Evolutionary conservation across 106 monocot genomes (phyloP).

Genomic region (Xerophyta viscosa): DNA sequence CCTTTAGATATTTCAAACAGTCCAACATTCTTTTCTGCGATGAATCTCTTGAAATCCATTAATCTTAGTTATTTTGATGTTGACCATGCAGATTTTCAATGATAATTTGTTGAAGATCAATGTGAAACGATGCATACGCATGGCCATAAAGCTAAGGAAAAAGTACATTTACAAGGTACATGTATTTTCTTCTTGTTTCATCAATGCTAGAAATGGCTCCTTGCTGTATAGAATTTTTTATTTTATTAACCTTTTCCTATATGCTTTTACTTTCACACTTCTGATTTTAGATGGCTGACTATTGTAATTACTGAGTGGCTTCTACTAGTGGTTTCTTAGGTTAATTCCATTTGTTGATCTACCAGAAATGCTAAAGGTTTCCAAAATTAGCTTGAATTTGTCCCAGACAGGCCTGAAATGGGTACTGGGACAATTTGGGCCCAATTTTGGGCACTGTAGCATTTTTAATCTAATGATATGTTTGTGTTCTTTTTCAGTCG

Average conservation of each 20-base stretch:
- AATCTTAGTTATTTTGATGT: background rate
- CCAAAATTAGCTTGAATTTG: too few species aligned
- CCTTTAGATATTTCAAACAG: too few species aligned
- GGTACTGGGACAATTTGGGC: too few species aligned
- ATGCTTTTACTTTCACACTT: background rate
- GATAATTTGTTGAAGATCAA: conserved; percentile 91
- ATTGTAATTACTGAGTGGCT: too few species aligned
- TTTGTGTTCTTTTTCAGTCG: conserved; percentile 22
- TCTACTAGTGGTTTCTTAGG: too few species aligned
- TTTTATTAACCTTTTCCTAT: background rate
- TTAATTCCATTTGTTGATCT: too few species aligned
- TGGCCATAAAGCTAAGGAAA: conserved; percentile 93
- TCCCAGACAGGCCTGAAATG: too few species aligned
- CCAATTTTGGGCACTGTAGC: background rate
- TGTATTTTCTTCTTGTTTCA: background rate
- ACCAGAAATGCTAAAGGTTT: too few species aligned
- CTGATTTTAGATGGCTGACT: too few species aligned
- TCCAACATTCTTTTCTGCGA: background rate
- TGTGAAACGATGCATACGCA: conserved; percentile 75
- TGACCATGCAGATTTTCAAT: conserved; percentile 77
- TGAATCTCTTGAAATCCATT: background rate
- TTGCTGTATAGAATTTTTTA: background rate
- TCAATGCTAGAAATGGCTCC: background rate
- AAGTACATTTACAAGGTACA: conserved; percentile 85
- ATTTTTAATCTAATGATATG: background rate